Evolutionary conservation across 2,329 filamentous ascomycete genomes (phyloP), one percentile per base, ranked within the genome.

Genomic region (Leptographium lundbergii): DNA sequence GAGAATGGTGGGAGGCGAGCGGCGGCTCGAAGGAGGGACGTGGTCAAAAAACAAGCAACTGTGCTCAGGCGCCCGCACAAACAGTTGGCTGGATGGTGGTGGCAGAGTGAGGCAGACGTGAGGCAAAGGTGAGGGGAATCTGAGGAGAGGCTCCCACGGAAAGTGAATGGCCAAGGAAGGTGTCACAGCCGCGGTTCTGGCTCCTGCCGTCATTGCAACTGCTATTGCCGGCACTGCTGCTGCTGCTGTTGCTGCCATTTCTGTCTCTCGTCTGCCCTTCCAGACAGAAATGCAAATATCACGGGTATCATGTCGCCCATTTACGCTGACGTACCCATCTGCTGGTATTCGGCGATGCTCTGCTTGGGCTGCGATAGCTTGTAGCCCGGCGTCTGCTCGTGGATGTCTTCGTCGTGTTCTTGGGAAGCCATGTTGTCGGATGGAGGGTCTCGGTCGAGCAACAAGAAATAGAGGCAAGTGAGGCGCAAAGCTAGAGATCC

Each of bases 311-410:
- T 17, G 14, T 17, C 14, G 36, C 36, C 36, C 36, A 36, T 10
- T 36, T 14, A 17, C 34, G 29, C 19, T 32, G 14, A 95, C 63
- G 34, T 57, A 64, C 91, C 94, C 76, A 99, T 87, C 73, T 96
- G 81, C 70, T 92, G 82, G 76, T 96, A 96, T 74, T 96, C 89
- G 64, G 92, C 89, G 70, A 99, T 81, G 67, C 89, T 95, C 83
- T 97, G 96, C 86, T 96, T 96, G 63, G 81, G 81, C 83, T 96
- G 90, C 66, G 90, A 91, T 71, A 96, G 88, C 84, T 95, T 96
- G 86, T 96, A 97, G 72, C 92, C 92, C 76, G 91, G 86, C 65
- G 91, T 96, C 77, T 87, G 82, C 77, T 94, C 87, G 73, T 88
- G 79, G 66, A 92, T 84, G 69, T 97, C 92, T 63, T 96, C 90